Evolutionary conservation across 345 rosid genomes (phyloP).

Genomic region (Syzygium oleosum): DNA sequence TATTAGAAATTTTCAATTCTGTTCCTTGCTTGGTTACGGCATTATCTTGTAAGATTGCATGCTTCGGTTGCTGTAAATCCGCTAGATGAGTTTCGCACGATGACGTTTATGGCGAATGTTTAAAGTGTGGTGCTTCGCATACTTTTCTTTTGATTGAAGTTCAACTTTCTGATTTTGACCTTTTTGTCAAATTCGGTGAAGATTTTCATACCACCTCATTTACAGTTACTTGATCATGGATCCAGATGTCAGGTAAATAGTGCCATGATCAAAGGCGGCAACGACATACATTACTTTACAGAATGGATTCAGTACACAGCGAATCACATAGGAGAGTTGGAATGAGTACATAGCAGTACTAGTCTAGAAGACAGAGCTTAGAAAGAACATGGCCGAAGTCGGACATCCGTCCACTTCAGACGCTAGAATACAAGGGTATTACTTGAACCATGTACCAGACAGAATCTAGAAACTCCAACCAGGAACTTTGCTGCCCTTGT

Average conservation of each 20-base stretch:
- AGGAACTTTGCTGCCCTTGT: not conserved
- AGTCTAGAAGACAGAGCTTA: not conserved
- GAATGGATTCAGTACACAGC: not conserved
- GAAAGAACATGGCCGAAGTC: not conserved
- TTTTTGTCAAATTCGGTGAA: not conserved
- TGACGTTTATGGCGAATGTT: not conserved
- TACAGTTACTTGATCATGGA: not conserved
- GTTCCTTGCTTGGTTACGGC: not conserved
- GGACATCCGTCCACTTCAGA: not conserved
- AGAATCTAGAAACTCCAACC: not conserved
- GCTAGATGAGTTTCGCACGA: not conserved
- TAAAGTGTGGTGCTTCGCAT: not conserved
- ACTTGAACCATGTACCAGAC: not conserved
- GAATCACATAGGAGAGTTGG: not conserved
- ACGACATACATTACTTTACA: not conserved
- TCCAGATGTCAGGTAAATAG: not conserved
- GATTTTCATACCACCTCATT: not conserved
- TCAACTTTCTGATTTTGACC: not conserved
- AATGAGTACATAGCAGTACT: not conserved
- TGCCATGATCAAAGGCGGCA: not conserved
- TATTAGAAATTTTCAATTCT: too few species aligned
- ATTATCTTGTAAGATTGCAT: not conserved
- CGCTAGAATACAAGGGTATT: not conserved
- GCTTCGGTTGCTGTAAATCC: not conserved
- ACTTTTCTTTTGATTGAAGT: not conserved